A percentile compares a stretch with the other conserved stretches of the same genome.
phyloP scores from a whole-genome alignment of 1,139 yeast genomes.

The Diutina pseudorugosa region DNA sequence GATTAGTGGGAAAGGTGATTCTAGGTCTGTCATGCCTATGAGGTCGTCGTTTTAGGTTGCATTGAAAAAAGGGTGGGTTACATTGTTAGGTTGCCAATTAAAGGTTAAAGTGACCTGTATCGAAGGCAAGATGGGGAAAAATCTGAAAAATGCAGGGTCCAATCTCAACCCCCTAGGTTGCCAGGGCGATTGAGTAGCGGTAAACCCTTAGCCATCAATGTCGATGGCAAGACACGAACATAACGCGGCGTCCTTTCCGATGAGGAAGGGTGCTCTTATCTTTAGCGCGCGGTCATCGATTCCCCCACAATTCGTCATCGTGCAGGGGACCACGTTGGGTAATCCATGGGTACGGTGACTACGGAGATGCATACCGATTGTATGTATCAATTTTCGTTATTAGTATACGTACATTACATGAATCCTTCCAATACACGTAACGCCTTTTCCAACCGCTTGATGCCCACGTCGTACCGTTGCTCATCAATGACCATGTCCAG shows the following conservation, averaged over 20 bases:
- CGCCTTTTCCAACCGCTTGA: conserved; percentile 66
- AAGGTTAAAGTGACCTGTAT: background rate
- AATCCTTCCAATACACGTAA: conserved; percentile 78
- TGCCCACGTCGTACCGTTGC: conserved; percentile 69
- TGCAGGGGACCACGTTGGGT: background rate
- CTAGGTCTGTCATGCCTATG: background rate
- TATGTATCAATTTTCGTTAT: background rate
- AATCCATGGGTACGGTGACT: background rate
- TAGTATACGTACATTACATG: conserved; percentile 9
- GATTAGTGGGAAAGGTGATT: too few species aligned
- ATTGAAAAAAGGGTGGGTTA: background rate
- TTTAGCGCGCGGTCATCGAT: background rate
- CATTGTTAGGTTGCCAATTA: background rate
- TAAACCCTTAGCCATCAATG: background rate
- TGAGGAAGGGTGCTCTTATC: background rate
- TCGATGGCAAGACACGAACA: background rate
- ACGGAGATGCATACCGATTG: background rate
- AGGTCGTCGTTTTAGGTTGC: background rate
- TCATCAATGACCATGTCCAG: conserved; percentile 85
- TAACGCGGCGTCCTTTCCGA: background rate
- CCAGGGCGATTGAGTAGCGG: background rate
- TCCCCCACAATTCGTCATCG: background rate
- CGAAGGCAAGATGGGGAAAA: background rate
- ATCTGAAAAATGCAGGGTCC: background rate
- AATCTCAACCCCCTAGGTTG: background rate